Conservation (phyloP, 2,329 filamentous ascomycete species). For the Coleophoma eucalyptorum region DNA sequence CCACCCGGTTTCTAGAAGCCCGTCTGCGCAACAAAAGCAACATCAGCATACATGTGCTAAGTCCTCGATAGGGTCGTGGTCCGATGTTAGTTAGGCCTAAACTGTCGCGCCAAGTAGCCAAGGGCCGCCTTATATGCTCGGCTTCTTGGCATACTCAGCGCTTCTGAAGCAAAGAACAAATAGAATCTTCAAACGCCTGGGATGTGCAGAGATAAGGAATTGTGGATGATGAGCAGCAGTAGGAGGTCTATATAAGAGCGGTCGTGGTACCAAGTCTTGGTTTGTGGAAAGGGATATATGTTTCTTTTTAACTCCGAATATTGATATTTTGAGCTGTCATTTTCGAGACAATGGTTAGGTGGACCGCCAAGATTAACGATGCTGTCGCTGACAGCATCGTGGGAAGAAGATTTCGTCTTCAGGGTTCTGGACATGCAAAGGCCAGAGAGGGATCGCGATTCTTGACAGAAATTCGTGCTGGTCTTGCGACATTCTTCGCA, state of each 20-base stretch:
- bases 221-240: neutral
- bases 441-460: conserved; percentile 59
- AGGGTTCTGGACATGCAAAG: conserved; percentile 67
- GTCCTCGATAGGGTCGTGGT: too few species aligned
- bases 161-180: neutral
- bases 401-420: conserved; percentile 72
- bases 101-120: neutral
- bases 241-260: neutral
- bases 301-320: neutral
- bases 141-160: neutral
- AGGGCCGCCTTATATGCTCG: neutral
- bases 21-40: too few species aligned
- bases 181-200: neutral
- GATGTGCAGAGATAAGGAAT: neutral
- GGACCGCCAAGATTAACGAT: conserved; percentile 8
- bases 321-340: neutral
- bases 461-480: conserved; percentile 79
- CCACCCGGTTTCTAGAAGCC: too few species aligned
- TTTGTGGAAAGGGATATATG: neutral
- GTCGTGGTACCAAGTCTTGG: neutral
- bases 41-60: too few species aligned
- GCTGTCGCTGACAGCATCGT: conserved; percentile 57
- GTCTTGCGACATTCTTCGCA: conserved; percentile 68
- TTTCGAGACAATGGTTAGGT: conserved; percentile 1
- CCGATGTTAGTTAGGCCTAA: too few species aligned